Evolutionary conservation across 768 basidiomycete genomes (phyloP).

Genomic region (Termitomyces sp.): DNA sequence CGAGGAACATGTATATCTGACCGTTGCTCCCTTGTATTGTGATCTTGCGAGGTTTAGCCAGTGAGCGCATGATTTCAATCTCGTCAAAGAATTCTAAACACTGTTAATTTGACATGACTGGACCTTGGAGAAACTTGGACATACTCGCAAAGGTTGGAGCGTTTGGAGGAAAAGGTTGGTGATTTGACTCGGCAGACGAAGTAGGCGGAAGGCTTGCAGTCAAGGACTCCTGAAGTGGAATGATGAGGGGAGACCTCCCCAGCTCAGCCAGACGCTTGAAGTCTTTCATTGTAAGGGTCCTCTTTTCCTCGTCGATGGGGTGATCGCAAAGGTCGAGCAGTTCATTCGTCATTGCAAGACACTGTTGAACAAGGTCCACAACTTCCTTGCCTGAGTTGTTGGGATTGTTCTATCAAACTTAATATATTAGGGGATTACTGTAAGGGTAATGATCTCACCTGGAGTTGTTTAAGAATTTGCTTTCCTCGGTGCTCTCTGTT

Average conservation of each 20-base stretch:
- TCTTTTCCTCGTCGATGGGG: constrained; percentile 34
- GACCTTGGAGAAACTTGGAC: constrained; percentile 8
- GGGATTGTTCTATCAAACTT: constrained; percentile 35
- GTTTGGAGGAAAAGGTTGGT: constrained; percentile 77
- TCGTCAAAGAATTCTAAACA: constrained; percentile 70
- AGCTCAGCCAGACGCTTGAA: constrained; percentile 51
- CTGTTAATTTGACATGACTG: not conserved
- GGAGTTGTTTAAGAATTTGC: constrained; percentile 49
- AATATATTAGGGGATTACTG: not conserved
- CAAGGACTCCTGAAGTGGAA: constrained; percentile 90
- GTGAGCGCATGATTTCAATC: constrained; percentile 85
- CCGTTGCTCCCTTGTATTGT: constrained; percentile 81
- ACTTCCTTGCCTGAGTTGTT: constrained; percentile 34
- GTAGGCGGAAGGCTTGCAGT: constrained; percentile 83
- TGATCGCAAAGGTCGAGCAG: constrained; percentile 63
- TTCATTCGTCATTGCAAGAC: constrained; percentile 58
- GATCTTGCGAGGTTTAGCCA: constrained; percentile 89
- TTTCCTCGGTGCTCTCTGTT: constrained; percentile 57
- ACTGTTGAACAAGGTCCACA: constrained; percentile 46
- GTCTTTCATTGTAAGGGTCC: constrained; percentile 42
- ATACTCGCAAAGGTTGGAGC: constrained; percentile 74
- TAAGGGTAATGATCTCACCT: constrained; percentile 31
- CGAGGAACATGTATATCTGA: constrained; percentile 82
- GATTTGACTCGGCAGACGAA: constrained; percentile 49
- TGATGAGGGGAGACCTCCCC: constrained; percentile 65